These are phyloP conservation scores for Gossypium herbaceum DNA, from an alignment of 345 rosid genomes.

Conservation along the genomic window DNA sequence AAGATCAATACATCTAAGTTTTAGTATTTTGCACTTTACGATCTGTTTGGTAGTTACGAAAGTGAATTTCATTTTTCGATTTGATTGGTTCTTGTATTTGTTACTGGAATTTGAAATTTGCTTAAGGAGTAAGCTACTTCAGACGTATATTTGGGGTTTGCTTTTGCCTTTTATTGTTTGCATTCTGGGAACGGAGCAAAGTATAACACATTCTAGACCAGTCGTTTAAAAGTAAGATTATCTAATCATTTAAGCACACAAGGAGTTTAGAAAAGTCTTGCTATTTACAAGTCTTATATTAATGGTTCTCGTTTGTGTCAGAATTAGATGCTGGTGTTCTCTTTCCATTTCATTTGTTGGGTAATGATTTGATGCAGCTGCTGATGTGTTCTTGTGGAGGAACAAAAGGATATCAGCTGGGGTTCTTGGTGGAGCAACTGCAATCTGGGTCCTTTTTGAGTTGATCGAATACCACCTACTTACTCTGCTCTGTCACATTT, in stretches of 20 bases:
- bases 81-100: not conserved
- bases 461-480: constrained; percentile 73
- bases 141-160: not conserved
- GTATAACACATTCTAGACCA: not conserved
- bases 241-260: not conserved
- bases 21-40: not conserved
- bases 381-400: constrained; percentile 91
- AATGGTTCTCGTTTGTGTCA: not conserved
- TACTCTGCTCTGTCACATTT: constrained; percentile 62
- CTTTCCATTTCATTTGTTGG: not conserved
- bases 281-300: not conserved
- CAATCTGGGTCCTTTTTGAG: constrained; percentile 69
- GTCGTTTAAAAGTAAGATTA: not conserved
- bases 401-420: constrained; percentile 68
- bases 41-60: constrained; percentile 13
- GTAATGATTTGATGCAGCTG: constrained; percentile 45
- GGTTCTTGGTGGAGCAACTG: constrained; percentile 64
- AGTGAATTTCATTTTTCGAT: not conserved
- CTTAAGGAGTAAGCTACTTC: not conserved
- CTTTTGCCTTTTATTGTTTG: not conserved
- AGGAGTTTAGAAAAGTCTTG: not conserved
- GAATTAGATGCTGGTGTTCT: not conserved
- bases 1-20: not conserved
- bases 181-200: not conserved
- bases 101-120: not conserved